Conservation (phyloP, 2,329 filamentous ascomycete species). For the Xylariaceae sp. region DNA sequence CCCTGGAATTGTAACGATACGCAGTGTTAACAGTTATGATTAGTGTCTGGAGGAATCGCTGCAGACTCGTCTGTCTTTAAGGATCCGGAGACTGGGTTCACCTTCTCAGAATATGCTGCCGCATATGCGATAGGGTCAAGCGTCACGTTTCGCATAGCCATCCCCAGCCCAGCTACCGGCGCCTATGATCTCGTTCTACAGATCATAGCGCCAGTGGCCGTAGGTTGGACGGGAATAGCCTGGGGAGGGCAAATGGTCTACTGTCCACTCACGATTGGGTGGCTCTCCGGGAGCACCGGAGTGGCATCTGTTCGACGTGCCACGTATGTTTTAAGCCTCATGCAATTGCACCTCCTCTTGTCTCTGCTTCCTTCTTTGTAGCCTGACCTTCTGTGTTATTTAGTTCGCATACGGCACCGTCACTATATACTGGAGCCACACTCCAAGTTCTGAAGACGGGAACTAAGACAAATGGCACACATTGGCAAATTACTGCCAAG, state of each 20-base stretch:
- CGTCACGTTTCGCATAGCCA: conserved; percentile 33
- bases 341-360: neutral
- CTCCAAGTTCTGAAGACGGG: conserved; percentile 35
- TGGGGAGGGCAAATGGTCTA: conserved; percentile 50
- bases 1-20: neutral
- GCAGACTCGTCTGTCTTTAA: conserved; percentile 23
- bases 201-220: conserved; percentile 38
- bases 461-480: conserved; percentile 36
- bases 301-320: conserved; percentile 42
- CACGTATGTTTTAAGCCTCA: conserved; percentile 34
- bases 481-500: conserved; percentile 38
- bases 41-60: conserved; percentile 15
- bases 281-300: conserved; percentile 39
- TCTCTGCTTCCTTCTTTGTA: neutral
- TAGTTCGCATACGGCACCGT: conserved; percentile 35
- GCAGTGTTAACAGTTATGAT: neutral
- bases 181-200: conserved; percentile 41
- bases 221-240: conserved; percentile 46
- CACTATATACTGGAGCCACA: conserved; percentile 26
- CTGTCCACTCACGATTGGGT: conserved; percentile 42
- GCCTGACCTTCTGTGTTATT: neutral
- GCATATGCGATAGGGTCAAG: conserved; percentile 24
- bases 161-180: conserved; percentile 30
- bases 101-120: conserved; percentile 26
- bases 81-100: conserved; percentile 30